phyloP scores from a whole-genome alignment of 179 eudicot species.

The Carnegiea gigantea region DNA sequence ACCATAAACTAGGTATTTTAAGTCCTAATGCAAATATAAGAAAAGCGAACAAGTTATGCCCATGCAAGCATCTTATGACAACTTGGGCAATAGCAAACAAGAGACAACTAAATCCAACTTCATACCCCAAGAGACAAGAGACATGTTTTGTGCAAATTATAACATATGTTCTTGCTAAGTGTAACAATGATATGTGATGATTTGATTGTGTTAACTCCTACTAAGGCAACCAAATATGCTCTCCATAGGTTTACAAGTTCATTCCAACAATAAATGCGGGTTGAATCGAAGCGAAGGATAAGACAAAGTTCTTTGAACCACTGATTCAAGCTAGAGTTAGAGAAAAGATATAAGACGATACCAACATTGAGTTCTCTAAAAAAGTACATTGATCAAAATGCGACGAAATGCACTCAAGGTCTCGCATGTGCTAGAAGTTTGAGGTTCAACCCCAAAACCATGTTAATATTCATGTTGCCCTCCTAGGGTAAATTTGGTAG shows the following conservation, averaged over 20 bases:
- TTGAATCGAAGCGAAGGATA: background rate
- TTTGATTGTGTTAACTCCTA: too few species aligned
- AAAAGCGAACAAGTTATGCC: background rate
- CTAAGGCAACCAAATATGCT: too few species aligned
- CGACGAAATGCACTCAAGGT: background rate
- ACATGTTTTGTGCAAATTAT: background rate
- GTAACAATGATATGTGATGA: too few species aligned
- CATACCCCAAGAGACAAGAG: background rate
- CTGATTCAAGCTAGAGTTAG: too few species aligned
- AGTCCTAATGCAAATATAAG: background rate
- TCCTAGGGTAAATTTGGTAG: background rate
- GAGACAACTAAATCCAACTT: background rate
- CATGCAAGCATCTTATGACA: background rate
- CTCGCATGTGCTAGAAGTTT: too few species aligned
- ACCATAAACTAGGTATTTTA: background rate
- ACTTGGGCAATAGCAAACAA: background rate
- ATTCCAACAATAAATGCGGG: background rate
- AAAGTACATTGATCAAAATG: background rate
- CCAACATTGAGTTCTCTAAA: background rate
- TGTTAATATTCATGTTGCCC: background rate
- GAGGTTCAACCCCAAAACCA: background rate
- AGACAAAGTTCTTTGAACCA: background rate
- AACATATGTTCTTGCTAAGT: background rate
- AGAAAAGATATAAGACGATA: too few species aligned
- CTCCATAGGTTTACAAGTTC: background rate